Evolutionary conservation across 2,329 filamentous ascomycete species (phyloP), one percentile per base, ranked within the genome.

Genomic region (Aspergillus bombycis): DNA sequence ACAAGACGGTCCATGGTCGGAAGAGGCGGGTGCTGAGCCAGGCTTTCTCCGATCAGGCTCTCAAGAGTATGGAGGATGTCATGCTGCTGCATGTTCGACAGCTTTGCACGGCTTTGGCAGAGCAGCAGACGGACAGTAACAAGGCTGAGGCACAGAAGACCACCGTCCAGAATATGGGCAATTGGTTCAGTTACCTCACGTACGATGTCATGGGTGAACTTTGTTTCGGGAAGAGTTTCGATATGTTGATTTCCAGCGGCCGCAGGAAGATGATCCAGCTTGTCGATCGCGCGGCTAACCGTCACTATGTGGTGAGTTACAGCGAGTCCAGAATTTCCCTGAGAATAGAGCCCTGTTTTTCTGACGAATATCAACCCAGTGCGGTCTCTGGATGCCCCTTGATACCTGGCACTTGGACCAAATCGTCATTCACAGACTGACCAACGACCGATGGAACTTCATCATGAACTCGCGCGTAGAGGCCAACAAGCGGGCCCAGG

Each of bases 21-120:
- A 92, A 92, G 82, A 82, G 90, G 45, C 84, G 89, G 30, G 89
- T 91, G 32, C 80, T 93, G 41, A 88, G 87, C n/a, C 88, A 91
- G 69, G 90, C 88, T 36, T 92, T 93, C 75, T 87, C 87, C 0
- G 88, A 90, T 62, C 79, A 81, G 46, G 88, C 89, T 59, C 82
- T 90, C 71, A 88, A 86, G 78, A 85, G 87, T 71, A 89, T 91
- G 83, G 88, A 91, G 77, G 82, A 85, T 63, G 88, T 89, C 67
- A 87, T 91, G 66, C 78, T 91, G 11, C 79, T 83, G 67, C 89
- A 91, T 71, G 83, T 91, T 54, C 82, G 88, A n/a, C 85, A 85
- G 23, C 89, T 92, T 67, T 90, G 88, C 71, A 81, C 72, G 0
- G 68, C 70, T 7, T 48, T 78, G 32, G 67, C 65, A 1, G 71